These are phyloP conservation scores for Talaromyces piceae DNA, from an alignment of 2,329 filamentous ascomycete genomes.

Conservation along the genomic window DNA sequence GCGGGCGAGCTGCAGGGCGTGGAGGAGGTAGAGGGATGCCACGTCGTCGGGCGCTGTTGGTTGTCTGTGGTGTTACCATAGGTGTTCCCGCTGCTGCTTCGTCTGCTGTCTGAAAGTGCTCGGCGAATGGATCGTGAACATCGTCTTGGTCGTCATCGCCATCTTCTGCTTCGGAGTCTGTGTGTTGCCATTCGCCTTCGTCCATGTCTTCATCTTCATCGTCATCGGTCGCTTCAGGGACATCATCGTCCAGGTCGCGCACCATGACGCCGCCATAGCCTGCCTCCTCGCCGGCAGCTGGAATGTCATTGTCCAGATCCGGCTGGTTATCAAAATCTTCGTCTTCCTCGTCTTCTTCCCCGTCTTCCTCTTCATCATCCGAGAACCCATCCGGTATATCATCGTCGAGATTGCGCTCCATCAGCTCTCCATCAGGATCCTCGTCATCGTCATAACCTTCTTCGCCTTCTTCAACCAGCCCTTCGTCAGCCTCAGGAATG, in stretches of 20 bases:
- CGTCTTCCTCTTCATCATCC: conserved; percentile 36
- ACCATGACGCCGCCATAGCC: conserved; percentile 54
- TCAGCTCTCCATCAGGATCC: conserved; percentile 40
- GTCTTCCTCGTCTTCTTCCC: conserved; percentile 33
- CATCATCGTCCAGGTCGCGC: conserved; percentile 63
- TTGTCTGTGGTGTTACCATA: neutral
- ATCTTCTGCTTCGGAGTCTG: conserved; percentile 63
- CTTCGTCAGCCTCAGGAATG: conserved; percentile 38
- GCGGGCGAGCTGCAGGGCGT: conserved; percentile 16
- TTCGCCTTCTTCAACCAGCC: conserved; percentile 36
- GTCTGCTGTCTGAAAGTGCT: conserved; percentile 22
- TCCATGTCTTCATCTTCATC: conserved; percentile 45
- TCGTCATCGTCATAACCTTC: conserved; percentile 48
- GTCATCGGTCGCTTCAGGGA: conserved; percentile 53
- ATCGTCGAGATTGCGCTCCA: conserved; percentile 61
- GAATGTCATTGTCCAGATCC: conserved; percentile 54
- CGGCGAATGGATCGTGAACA: conserved; percentile 20
- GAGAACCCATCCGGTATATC: conserved; percentile 60
- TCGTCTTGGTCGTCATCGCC: conserved; percentile 34
- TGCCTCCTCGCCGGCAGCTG: conserved; percentile 46
- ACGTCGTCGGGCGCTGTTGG: neutral
- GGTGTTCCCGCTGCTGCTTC: conserved; percentile 7
- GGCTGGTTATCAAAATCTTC: conserved; percentile 37
- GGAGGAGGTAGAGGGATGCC: conserved; percentile 21
- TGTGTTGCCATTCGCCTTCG: conserved; percentile 62